Evolutionary conservation across 805 yeast genomes (phyloP).

Genomic region (Saccharomycopsis amapae): DNA sequence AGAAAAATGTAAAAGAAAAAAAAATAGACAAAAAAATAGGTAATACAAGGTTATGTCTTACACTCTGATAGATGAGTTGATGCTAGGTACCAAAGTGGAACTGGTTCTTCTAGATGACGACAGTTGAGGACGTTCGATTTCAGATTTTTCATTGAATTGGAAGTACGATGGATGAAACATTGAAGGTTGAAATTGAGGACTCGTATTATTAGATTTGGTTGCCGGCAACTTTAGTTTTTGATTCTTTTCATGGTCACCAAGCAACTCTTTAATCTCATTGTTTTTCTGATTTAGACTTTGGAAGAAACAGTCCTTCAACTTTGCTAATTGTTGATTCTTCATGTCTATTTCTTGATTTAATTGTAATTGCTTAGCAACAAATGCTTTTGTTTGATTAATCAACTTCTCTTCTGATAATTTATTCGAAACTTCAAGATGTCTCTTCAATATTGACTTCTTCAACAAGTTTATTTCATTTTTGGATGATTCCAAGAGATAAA

Average conservation of each 20-base stretch:
- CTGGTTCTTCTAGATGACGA: too few relatives aligned
- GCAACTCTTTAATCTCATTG: background rate
- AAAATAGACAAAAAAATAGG: too few relatives aligned
- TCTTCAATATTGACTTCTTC: conserved; percentile 14
- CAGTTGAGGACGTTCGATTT: background rate
- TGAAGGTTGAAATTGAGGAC: background rate
- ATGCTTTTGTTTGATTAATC: conserved; percentile 6
- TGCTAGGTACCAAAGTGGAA: too few relatives aligned
- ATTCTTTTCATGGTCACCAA: background rate
- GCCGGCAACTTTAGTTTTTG: background rate
- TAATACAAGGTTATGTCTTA: too few relatives aligned
- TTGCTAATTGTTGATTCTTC: conserved; percentile 7
- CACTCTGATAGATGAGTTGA: too few relatives aligned
- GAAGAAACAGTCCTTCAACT: conserved; percentile 5
- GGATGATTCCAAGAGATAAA: conserved; percentile 1
- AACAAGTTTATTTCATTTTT: conserved; percentile 7
- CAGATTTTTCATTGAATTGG: too few relatives aligned
- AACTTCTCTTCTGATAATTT: conserved; percentile 7
- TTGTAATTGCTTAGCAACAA: conserved; percentile 6
- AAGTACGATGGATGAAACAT: background rate
- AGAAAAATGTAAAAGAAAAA: too few relatives aligned
- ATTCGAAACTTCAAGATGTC: conserved; percentile 11
- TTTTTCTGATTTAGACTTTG: conserved; percentile 3
- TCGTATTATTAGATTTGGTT: background rate
- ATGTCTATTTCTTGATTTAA: conserved; percentile 13